Base-by-base conservation (phyloP, 2,329 filamentous ascomycete genomes). In the Fusarium multiceps region DNA sequence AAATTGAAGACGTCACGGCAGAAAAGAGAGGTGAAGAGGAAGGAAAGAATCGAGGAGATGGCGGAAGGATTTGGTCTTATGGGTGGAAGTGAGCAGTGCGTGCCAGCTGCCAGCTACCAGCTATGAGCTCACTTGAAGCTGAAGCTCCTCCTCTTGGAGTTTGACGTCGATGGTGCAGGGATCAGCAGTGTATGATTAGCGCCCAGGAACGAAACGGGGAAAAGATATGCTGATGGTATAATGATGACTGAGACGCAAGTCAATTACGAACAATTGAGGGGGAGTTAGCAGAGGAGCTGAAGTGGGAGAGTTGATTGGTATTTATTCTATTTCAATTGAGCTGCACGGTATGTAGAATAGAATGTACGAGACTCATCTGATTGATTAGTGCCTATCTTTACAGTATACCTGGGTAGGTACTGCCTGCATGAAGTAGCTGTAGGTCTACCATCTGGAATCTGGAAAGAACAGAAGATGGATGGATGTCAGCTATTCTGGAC, bases 91-190 rank as follows among this genome's bases (percentile, higher is more conserved):
- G 41, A 54, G 30, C 47, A 59, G 47, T 62, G 59, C n/a, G 46
- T 67, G 59, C 30, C 47, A 65, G 63, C 53, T 25, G 32, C 20
- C 54, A 48, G 32, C 18, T 57, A 46, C 21, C 21, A 23, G 21
- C 21, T 23, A 23, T 63, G 47, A 66, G 60, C 60, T 72, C 57
- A 59, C 23, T 41, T 23, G n/a, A 20, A 69, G 59, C 59, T 71
- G 60, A 41, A 68, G 67, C 54, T 62, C 62, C 37, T 41, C 34
- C 23, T 51, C 32, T 34, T 51, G 27, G 28, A 66, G 65, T 62
- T 72, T 69, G 68, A 72, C 56, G 69, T 72, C 51, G 68, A 59
- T 37, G 23, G 25, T 69, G 42, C 60, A 72, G 64, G 64, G 68
- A 57, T 65, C 20, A 53, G 54, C 59, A 63, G 55, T 53, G 34